These are phyloP conservation scores for Pythium rhizo-oryzae DNA, from an alignment of 352 stramenopile species.

Conservation along the genomic window DNA sequence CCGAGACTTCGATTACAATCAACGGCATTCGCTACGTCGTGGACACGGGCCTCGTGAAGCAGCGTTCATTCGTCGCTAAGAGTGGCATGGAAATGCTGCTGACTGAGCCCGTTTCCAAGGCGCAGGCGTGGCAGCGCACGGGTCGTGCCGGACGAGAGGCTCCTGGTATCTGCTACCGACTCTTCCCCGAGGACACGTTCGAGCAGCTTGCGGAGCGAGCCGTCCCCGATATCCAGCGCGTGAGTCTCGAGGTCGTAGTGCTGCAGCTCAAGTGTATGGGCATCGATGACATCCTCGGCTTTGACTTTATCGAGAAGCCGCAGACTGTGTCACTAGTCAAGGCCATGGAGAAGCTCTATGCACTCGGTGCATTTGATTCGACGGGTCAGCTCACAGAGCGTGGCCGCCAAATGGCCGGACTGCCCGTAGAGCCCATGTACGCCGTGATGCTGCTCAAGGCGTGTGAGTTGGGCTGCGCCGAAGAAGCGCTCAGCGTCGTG, in stretches of 20 bases:
- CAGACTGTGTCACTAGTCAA: conserved; percentile 75
- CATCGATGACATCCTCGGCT: conserved; percentile 83
- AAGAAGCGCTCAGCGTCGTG: conserved; percentile 86
- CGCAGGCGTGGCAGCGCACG: conserved; percentile 91
- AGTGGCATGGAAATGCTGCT: conserved; percentile 90
- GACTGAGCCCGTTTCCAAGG: conserved; percentile 87
- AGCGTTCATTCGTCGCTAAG: conserved; percentile 86
- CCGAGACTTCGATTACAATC: conserved; percentile 99
- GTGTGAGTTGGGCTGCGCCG: conserved; percentile 72
- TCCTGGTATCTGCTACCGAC: conserved; percentile 76
- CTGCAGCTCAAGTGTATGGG: conserved; percentile 88
- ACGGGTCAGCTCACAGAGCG: conserved; percentile 66
- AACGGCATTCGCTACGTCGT: conserved; percentile 93
- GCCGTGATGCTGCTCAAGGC: conserved; percentile 88
- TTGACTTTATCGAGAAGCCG: conserved; percentile 90
- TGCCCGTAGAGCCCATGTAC: conserved; percentile 90
- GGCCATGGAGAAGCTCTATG: conserved; percentile 84
- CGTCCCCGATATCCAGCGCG: conserved; percentile 84
- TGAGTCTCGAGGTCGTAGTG: conserved; percentile 85
- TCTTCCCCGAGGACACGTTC: conserved; percentile 87
- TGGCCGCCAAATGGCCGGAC: conserved; percentile 82
- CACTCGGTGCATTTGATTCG: conserved; percentile 65
- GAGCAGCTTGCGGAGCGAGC: conserved; percentile 76
- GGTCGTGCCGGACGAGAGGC: conserved; percentile 88
- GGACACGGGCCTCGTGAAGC: conserved; percentile 88